A percentile compares a stretch with the other conserved stretches of the same genome.
phyloP scores from a whole-genome alignment of 495 filamentous ascomycete species.

The Tuber melanosporum region DNA sequence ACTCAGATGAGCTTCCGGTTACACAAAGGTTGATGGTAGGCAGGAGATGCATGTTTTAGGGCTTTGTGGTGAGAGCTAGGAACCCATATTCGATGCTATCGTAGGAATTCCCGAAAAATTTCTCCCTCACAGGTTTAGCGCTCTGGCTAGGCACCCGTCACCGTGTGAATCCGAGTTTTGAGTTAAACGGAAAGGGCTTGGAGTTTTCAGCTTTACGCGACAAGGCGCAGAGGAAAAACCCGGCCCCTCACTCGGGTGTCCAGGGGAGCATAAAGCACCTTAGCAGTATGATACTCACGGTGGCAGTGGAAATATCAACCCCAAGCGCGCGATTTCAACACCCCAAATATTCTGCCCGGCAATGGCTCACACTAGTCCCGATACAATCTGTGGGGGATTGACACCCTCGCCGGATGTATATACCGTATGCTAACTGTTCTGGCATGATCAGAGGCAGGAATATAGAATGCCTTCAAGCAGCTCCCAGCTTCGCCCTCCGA shows the following conservation, averaged over 20 bases:
- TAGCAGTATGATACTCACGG: slow-evolving; percentile 14
- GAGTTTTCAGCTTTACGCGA: neutral
- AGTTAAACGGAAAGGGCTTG: neutral
- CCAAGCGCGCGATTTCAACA: slow-evolving; percentile 1
- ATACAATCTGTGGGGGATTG: neutral
- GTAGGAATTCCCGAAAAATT: neutral
- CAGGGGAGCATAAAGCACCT: slow-evolving; percentile 45
- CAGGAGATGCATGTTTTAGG: neutral
- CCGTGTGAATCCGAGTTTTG: neutral
- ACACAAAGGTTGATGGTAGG: neutral
- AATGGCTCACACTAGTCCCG: neutral
- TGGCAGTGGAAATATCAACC: neutral
- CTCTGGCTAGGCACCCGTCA: neutral
- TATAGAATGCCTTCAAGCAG: slow-evolving; percentile 21
- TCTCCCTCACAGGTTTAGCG: neutral
- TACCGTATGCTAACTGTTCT: neutral
- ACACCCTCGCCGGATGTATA: slow-evolving; percentile 3
- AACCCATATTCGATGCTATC: neutral
- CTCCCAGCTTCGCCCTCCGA: neutral
- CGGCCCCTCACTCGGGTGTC: neutral
- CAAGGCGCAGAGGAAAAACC: neutral
- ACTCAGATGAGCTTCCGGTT: neutral
- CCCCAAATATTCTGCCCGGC: neutral
- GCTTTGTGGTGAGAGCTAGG: neutral
- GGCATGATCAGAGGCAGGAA: slow-evolving; percentile 12